phyloP scores from a whole-genome alignment of 768 basidiomycete species.

The Suillus brevipes region DNA sequence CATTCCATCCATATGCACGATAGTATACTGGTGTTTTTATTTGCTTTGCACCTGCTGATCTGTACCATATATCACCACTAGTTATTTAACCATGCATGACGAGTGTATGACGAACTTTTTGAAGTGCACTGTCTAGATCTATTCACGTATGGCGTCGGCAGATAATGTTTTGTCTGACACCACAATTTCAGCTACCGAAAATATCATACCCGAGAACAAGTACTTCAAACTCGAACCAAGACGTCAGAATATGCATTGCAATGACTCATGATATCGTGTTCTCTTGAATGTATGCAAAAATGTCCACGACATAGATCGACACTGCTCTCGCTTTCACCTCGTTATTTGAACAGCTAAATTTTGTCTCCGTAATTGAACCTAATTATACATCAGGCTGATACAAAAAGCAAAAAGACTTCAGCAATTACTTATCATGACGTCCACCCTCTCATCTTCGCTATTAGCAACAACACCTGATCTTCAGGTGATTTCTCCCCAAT shows the following conservation, averaged over 20 bases:
- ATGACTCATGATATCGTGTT: not conserved
- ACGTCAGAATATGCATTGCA: not conserved
- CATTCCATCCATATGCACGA: constrained; percentile 67
- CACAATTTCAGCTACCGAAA: not conserved
- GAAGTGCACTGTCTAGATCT: not conserved
- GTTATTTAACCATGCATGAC: constrained; percentile 13
- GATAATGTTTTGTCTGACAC: not conserved
- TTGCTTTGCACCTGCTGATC: constrained; percentile 14
- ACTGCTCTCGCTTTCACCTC: constrained; percentile 16
- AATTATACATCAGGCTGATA: not conserved
- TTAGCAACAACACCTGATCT: constrained; percentile 20
- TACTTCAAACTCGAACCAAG: too few species aligned
- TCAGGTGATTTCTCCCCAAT: constrained; percentile 19
- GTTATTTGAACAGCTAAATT: constrained; percentile 2
- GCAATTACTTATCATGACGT: constrained; percentile 4
- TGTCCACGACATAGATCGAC: not conserved
- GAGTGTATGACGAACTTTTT: not conserved
- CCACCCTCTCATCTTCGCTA: constrained; percentile 38
- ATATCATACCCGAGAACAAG: not conserved
- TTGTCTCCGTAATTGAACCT: not conserved
- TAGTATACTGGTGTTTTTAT: constrained; percentile 27
- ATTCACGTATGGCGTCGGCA: not conserved
- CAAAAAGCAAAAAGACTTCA: not conserved
- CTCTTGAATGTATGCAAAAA: not conserved
- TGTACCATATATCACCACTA: constrained; percentile 34